phyloP scores from a whole-genome alignment of 169 alveolate genomes.

The Plasmodium vinckei region DNA sequence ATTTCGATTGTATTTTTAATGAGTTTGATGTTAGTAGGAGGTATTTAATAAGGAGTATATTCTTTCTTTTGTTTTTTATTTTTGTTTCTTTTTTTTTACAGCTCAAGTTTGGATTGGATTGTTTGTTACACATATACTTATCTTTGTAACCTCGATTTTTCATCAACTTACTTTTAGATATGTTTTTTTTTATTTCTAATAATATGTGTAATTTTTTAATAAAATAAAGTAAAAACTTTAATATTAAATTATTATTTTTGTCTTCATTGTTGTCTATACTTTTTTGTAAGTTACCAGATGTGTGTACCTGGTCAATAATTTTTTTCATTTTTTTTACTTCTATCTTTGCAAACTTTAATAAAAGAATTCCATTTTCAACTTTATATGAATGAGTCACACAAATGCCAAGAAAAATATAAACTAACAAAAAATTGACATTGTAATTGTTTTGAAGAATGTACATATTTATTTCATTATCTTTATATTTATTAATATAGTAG shows the following conservation, averaged over 20 bases:
- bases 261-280: neutral
- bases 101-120: too few relatives aligned
- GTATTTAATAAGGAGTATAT: slow-evolving; percentile 21
- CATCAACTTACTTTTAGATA: neutral
- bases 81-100: neutral
- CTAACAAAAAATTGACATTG: slow-evolving; percentile 10
- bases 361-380: slow-evolving; percentile 15
- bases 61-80: neutral
- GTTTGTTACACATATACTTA: too few relatives aligned
- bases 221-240: slow-evolving; percentile 33
- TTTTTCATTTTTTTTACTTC: neutral
- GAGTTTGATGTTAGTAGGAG: slow-evolving; percentile 36
- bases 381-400: slow-evolving; percentile 25
- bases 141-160: too few relatives aligned
- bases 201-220: slow-evolving; percentile 21
- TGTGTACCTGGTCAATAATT: neutral
- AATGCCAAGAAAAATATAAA: slow-evolving; percentile 22
- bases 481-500: slow-evolving; percentile 20
- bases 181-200: slow-evolving; percentile 24
- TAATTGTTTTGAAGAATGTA: slow-evolving; percentile 16
- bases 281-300: neutral
- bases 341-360: slow-evolving; percentile 15
- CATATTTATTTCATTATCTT: slow-evolving; percentile 33
- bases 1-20: slow-evolving; percentile 30
- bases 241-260: neutral